Percentiles rank a stretch among this genome's conserved stretches.
These are phyloP conservation scores for Hyaloscypha bicolor DNA, from an alignment of 495 filamentous ascomycete genomes.

Conservation along the genomic window DNA sequence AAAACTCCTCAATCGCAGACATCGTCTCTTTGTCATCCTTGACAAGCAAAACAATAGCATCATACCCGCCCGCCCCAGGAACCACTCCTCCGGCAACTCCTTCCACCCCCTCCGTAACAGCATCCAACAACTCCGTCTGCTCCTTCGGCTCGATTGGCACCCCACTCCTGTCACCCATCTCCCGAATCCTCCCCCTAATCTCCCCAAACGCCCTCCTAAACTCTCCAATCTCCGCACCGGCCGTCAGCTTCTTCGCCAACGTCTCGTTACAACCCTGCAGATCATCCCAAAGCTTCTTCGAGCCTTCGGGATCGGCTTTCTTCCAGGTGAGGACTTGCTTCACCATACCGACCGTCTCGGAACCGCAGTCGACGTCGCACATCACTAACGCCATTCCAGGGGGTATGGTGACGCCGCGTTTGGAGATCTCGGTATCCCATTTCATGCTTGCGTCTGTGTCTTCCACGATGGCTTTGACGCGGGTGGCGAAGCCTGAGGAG, in stretches of 20 bases:
- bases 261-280: conserved; percentile 75
- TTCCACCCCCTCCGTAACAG: conserved; percentile 54
- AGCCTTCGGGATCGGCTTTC: conserved; percentile 63
- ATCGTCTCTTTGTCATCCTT: conserved; percentile 72
- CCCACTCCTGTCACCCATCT: conserved; percentile 70
- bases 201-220: conserved; percentile 40
- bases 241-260: conserved; percentile 63
- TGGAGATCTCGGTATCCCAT: conserved; percentile 80
- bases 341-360: conserved; percentile 93
- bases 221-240: conserved; percentile 35
- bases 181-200: conserved; percentile 60
- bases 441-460: conserved; percentile 46
- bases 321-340: conserved; percentile 87
- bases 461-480: conserved; percentile 67
- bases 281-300: conserved; percentile 68
- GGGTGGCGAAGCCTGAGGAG: conserved; percentile 62
- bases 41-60: conserved; percentile 83
- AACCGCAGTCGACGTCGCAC: conserved; percentile 95
- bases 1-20: conserved; percentile 59
- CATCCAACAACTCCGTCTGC: conserved; percentile 84
- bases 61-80: conserved; percentile 91
- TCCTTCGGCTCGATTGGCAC: conserved; percentile 91
- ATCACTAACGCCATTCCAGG: conserved; percentile 74
- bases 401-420: conserved; percentile 63
- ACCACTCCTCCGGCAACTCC: conserved; percentile 92